Evolutionary conservation across 805 yeast genomes (phyloP).

Genomic region (Candida golubevii): DNA sequence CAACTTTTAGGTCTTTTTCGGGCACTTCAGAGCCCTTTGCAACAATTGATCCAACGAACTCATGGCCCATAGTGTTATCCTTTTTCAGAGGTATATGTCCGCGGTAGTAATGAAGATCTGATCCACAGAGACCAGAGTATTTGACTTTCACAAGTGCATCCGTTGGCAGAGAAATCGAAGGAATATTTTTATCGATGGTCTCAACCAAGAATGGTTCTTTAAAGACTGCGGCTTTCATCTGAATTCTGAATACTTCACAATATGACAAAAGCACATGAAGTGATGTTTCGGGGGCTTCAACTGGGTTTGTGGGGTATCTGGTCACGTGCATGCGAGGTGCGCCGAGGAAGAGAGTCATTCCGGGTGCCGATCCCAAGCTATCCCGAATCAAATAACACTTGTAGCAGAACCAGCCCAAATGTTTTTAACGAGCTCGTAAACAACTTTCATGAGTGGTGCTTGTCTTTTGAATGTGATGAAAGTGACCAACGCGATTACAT

Average conservation of each 20-base stretch:
- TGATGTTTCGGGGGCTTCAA: not conserved
- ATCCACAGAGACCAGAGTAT: constrained; percentile 51
- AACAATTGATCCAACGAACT: constrained; percentile 42
- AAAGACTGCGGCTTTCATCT: constrained; percentile 50
- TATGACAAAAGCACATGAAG: not conserved
- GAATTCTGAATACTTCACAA: not conserved
- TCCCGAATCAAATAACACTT: not conserved
- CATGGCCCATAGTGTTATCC: constrained; percentile 49
- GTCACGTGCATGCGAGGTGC: not conserved
- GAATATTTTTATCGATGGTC: constrained; percentile 38
- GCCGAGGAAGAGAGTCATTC: not conserved
- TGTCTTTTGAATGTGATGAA: constrained; percentile 5
- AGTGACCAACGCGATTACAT: constrained; percentile 9
- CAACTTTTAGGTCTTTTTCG: constrained; percentile 31
- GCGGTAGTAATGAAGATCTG: constrained; percentile 52
- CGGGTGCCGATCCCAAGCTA: no score
- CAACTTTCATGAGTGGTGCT: constrained; percentile 4
- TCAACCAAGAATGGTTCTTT: constrained; percentile 40
- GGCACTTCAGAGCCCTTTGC: constrained; percentile 31
- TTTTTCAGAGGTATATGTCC: constrained; percentile 42
- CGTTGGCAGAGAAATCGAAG: constrained; percentile 30
- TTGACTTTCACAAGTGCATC: constrained; percentile 48
- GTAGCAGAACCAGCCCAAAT: constrained; percentile 4
- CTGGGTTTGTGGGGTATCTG: not conserved
- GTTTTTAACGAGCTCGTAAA: constrained; percentile 4